A percentile compares a stretch with the other conserved stretches of the same genome.
These are phyloP conservation scores for Globisporangium cylindrosporum DNA, from an alignment of 352 stramenopile species.

Conservation along the genomic window DNA sequence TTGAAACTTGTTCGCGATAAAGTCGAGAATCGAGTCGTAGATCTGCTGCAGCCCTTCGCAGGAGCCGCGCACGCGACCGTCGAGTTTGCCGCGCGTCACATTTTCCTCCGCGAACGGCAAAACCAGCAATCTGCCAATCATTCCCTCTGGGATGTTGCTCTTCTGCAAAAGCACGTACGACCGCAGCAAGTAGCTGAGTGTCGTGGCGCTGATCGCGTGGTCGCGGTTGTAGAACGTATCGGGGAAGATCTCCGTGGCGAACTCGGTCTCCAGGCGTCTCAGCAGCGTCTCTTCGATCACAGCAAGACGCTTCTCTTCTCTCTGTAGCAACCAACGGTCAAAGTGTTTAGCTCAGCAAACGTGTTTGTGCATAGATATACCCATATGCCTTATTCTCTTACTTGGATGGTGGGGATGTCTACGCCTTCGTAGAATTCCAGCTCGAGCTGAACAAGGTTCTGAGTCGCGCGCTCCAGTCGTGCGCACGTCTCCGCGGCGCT, in stretches of 20 bases:
- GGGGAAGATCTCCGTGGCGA: slow-evolving; percentile 82
- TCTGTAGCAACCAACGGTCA: slow-evolving; percentile 19
- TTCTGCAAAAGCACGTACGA: slow-evolving; percentile 79
- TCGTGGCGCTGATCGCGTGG: slow-evolving; percentile 57
- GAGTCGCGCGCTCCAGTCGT: slow-evolving; percentile 68
- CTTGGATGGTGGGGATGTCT: slow-evolving; percentile 68
- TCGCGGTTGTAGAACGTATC: slow-evolving; percentile 87
- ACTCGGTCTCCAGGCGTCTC: slow-evolving; percentile 76
- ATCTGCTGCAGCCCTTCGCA: slow-evolving; percentile 73
- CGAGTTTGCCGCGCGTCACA: slow-evolving; percentile 72
- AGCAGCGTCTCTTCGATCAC: slow-evolving; percentile 72
- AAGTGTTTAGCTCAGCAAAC: neutral
- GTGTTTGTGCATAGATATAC: neutral
- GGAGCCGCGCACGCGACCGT: slow-evolving; percentile 65
- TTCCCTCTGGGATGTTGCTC: slow-evolving; percentile 74
- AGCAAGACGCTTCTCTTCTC: slow-evolving; percentile 66
- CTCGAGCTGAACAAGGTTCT: slow-evolving; percentile 74
- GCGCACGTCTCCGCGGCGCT: slow-evolving; percentile 60
- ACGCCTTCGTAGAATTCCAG: slow-evolving; percentile 71
- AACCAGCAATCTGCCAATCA: slow-evolving; percentile 73
- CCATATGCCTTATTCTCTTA: slow-evolving; percentile 12
- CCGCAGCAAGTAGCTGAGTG: slow-evolving; percentile 68
- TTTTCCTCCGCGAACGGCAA: slow-evolving; percentile 77
- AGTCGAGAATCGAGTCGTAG: slow-evolving; percentile 72
- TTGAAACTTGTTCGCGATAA: slow-evolving; percentile 67